Evolutionary conservation across 352 stramenopile species (phyloP), one percentile per base, ranked within the genome.

Genomic region (Phytophthora sp.): DNA sequence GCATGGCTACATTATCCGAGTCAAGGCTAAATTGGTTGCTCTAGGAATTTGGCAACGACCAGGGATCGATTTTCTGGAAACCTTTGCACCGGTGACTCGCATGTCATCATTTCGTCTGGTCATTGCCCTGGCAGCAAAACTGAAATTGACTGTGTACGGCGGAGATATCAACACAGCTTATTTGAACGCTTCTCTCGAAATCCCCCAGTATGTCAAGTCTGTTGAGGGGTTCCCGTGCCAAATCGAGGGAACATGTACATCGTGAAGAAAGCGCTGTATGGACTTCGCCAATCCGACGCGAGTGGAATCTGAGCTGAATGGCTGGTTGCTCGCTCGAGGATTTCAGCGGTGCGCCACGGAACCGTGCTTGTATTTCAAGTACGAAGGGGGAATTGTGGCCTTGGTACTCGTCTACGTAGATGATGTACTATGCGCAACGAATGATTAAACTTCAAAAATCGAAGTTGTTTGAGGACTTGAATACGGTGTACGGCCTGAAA

Each of bases 81-180:
- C 42, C 1, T 30, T 51, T 20, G 21, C 24, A 21, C 42, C 23
- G 8, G n/a, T n/a, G n/a, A n/a, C n/a, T n/a, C n/a, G n/a, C n/a
- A n/a, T n/a, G n/a, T n/a, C n/a, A n/a, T n/a, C n/a, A n/a, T n/a
- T n/a, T n/a, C n/a, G n/a, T n/a, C n/a, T n/a, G n/a, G n/a, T n/a
- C n/a, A n/a, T n/a, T n/a, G n/a, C n/a, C n/a, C n/a, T n/a, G n/a
- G 42, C 12, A 20, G 29, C 26, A 15, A 38, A 12, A 46, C 39
- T 62, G 54, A 42, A 62, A 20, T 21, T 54, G 13, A 30, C 21
- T 12, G 41, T 61, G 27, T 50, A 51, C n/a, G 52, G 38, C 4
- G 45, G 45, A 6, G 46, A 57, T 18, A 50, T 65, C 15, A 65
- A 46, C n/a, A n/a, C 24, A 65, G n/a, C 57, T 1, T 57, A 65